Conservation (phyloP, 495 filamentous ascomycete genomes). For the Penicillium lividum region DNA sequence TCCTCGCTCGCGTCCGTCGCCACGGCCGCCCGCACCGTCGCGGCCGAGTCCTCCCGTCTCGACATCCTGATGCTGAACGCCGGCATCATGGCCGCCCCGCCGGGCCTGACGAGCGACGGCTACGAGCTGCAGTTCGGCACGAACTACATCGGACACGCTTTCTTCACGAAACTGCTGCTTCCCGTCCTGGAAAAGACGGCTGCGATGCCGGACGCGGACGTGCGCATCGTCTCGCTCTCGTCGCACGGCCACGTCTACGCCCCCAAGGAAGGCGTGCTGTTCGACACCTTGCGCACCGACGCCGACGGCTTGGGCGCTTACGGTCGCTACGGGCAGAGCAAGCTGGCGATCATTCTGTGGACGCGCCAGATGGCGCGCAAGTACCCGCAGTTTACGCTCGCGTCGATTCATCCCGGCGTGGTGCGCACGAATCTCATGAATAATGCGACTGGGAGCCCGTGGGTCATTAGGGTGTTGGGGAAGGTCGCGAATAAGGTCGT, state of each 20-base stretch:
- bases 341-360: constrained; percentile 46
- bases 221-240: constrained; percentile 43
- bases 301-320: constrained; percentile 22
- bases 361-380: no score
- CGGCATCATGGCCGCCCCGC: constrained; percentile 55
- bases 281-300: constrained; percentile 25
- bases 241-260: constrained; percentile 35
- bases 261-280: constrained; percentile 37
- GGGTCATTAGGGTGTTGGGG: no score
- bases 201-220: constrained; percentile 23
- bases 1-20: constrained; percentile 35
- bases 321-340: constrained; percentile 47
- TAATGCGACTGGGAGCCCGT: no score
- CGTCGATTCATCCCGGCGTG: no score
- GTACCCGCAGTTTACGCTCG: no score
- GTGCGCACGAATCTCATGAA: no score
- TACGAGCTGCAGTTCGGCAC: constrained; percentile 40
- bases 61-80: constrained; percentile 64
- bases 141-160: constrained; percentile 46
- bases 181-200: constrained; percentile 32
- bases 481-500: no score
- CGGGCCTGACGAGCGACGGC: constrained; percentile 26
- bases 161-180: constrained; percentile 43
- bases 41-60: constrained; percentile 26
- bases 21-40: constrained; percentile 27